These are phyloP conservation scores for Akebia trifoliata DNA, from an alignment of 164 flowering plant genomes.

Conservation along the genomic window DNA sequence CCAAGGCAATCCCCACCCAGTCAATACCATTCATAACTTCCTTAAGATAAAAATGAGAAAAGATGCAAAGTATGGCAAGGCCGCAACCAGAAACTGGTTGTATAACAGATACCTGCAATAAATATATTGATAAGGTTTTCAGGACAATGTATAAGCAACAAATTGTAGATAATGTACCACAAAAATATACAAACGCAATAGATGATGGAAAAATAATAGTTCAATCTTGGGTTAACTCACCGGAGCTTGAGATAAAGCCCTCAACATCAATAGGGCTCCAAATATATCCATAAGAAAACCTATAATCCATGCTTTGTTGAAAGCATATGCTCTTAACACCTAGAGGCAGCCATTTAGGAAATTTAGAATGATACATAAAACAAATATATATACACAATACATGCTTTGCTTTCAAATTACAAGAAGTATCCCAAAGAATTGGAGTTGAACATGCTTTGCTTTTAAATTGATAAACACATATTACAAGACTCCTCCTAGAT, in stretches of 20 bases:
- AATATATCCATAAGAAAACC: conserved; percentile 90
- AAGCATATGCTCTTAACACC: conserved; percentile 88
- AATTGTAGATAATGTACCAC: too few relatives aligned
- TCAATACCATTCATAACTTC: conserved; percentile 91
- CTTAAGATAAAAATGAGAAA: conserved; percentile 91
- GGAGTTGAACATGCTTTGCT: too few relatives aligned
- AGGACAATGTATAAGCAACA: too few relatives aligned
- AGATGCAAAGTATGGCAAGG: conserved; percentile 87
- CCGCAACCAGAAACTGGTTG: conserved; percentile 99
- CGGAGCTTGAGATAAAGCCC: conserved; percentile 89
- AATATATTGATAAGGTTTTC: conserved; percentile 9
- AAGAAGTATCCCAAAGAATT: too few relatives aligned
- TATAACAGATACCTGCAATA: conserved; percentile 81
- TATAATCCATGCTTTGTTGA: conserved; percentile 68
- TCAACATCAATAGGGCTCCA: conserved; percentile 91
- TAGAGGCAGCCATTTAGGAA: conserved; percentile 18
- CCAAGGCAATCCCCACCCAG: conserved; percentile 84
- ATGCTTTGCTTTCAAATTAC: too few relatives aligned
- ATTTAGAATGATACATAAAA: neutral
- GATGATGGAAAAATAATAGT: neutral
- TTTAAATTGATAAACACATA: too few relatives aligned
- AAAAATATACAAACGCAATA: neutral
- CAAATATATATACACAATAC: too few relatives aligned
- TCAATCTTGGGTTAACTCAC: conserved; percentile 39
- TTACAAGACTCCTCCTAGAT: too few relatives aligned